Evolutionary conservation across 257 asterid genomes (phyloP).

Genomic region (Datura wrightii): DNA sequence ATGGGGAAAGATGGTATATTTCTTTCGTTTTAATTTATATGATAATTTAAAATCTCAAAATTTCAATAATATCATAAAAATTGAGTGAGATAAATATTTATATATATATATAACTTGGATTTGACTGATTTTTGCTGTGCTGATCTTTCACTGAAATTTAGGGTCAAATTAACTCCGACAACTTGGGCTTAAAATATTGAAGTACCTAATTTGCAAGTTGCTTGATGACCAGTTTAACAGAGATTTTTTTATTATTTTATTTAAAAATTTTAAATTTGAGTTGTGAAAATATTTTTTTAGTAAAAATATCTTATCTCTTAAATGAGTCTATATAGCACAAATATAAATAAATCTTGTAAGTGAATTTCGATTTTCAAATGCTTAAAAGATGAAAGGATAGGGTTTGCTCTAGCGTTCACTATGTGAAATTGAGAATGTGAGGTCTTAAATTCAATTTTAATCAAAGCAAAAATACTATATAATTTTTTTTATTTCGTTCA

Average conservation of each 20-base stretch:
- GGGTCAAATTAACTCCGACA: constrained; percentile 20
- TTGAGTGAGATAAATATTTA: too few species aligned
- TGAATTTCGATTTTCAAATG: background rate
- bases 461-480: too few species aligned
- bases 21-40: background rate
- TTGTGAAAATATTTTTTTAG: background rate
- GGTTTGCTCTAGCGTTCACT: too few species aligned
- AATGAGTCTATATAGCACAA: too few species aligned
- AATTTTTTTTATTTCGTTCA: too few species aligned
- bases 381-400: background rate
- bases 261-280: background rate
- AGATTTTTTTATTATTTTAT: background rate
- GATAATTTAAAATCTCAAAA: too few species aligned
- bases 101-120: background rate
- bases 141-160: constrained; percentile 10
- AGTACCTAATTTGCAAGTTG: background rate
- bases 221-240: background rate
- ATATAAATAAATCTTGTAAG: background rate
- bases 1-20: background rate
- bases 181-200: background rate
- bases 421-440: too few species aligned
- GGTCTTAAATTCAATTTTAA: too few species aligned
- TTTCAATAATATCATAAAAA: too few species aligned
- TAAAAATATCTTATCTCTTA: too few species aligned
- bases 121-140: background rate